Base-by-base conservation (phyloP, 2,329 filamentous ascomycete species). In the Fusarium coffeatum region DNA sequence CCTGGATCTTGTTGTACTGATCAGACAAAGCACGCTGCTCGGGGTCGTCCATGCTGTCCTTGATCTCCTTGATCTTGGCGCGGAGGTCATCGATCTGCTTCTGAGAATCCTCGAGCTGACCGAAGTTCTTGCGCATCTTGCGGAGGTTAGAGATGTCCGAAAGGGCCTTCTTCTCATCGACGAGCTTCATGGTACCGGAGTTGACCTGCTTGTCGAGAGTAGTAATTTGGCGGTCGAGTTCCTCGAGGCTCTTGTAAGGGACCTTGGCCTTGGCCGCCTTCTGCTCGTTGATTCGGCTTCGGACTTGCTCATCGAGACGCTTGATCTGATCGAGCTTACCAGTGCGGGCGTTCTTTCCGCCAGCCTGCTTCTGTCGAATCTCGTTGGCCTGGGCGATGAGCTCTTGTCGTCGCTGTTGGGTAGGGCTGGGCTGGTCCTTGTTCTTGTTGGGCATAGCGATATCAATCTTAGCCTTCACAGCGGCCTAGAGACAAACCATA, bases 111-210 rank as follows among this genome's bases (percentile, higher is more conserved):
- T 97, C 93, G 76, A 98, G 92, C 67, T 90, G 88, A 62, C 90
- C 89, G 80, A 99, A 98, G 82, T 89, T 92, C 89, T 98, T 98
- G 84, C 93, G 93, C 77, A 92, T 88, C 86, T 97, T 97, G 81
- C 92, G 91, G 72, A 98, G 84, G 79, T 84, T 91, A 50, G 92
- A 92, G 75, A 97, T 91, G 76, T 98, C 93, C 53, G 88, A 84
- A 22, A 98, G 86, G 11, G 93, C 90, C 88, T 98, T 98, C 87
- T 93, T 97, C 88, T 98, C 96, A 76, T 99, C 96, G 13, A 98
- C 96, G 54, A 99, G 85, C 84, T 94, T 97, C 92, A 99, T 94
- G 79, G 88, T 92, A 71, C 95, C 95, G 37, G 90, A 88, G 80
- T 97, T 93, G 74, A 98, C 94, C 79, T 95, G 88, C 81, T 91